A percentile compares a stretch with the other conserved stretches of the same genome.
phyloP scores from a whole-genome alignment of 2,329 filamentous ascomycete genomes.

The Penicillium sp. region DNA sequence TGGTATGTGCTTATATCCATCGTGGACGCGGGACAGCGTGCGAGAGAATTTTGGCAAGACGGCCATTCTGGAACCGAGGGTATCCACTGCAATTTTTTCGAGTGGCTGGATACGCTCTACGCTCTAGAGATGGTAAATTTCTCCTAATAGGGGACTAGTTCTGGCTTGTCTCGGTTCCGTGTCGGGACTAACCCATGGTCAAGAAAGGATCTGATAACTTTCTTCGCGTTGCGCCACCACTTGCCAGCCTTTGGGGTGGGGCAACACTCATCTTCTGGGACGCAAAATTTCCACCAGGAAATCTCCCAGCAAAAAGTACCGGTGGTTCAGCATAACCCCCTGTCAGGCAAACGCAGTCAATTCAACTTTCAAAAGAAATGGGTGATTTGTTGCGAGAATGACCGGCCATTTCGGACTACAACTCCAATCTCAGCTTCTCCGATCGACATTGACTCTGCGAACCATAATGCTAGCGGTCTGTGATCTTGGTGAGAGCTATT shows the following conservation, averaged over 20 bases:
- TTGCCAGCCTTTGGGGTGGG: background rate
- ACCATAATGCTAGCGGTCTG: background rate
- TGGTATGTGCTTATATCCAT: background rate
- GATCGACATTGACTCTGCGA: background rate
- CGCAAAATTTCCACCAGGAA: too few relatives aligned
- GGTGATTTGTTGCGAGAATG: too few relatives aligned
- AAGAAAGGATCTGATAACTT: slow-evolving; percentile 4
- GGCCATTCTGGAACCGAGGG: background rate
- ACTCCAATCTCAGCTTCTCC: background rate
- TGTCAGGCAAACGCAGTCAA: too few relatives aligned
- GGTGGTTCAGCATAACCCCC: too few relatives aligned
- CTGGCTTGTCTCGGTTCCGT: background rate
- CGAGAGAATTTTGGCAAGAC: background rate
- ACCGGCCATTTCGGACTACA: too few relatives aligned
- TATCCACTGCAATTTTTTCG: background rate
- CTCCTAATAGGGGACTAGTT: too few relatives aligned
- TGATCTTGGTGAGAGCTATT: background rate
- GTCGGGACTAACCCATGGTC: background rate
- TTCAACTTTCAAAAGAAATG: too few relatives aligned
- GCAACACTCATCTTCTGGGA: too few relatives aligned
- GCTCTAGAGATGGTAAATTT: too few relatives aligned
- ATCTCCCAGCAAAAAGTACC: too few relatives aligned
- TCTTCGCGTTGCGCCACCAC: background rate
- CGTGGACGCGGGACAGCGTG: background rate
- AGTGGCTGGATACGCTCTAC: too few relatives aligned